phyloP scores from a whole-genome alignment of 2,329 filamentous ascomycete species.

The Fusarium sp. region DNA sequence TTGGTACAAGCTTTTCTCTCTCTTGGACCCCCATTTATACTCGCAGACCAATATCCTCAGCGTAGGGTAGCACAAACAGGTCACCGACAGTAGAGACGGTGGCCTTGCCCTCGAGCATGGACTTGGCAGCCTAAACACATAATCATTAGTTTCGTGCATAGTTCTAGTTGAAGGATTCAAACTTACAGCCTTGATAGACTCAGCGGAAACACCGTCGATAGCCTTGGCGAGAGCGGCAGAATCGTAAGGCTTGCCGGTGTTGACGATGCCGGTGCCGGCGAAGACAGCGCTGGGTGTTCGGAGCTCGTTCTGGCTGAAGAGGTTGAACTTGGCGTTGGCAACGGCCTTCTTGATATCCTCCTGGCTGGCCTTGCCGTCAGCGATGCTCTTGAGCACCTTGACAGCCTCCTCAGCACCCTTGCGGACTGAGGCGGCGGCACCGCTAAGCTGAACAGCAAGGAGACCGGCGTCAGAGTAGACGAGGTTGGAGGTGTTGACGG shows the following conservation, averaged over 20 bases:
- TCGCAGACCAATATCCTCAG: constrained; percentile 91
- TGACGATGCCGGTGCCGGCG: constrained; percentile 85
- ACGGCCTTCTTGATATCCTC: constrained; percentile 93
- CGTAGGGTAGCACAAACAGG: constrained; percentile 89
- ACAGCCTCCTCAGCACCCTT: constrained; percentile 80
- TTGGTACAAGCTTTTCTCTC: constrained; percentile 57
- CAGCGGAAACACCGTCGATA: constrained; percentile 82
- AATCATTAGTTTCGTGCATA: constrained; percentile 42
- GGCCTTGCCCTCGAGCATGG: constrained; percentile 87
- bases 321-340: constrained; percentile 92
- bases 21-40: constrained; percentile 72
- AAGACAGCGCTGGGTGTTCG: constrained; percentile 81
- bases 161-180: constrained; percentile 34
- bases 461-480: constrained; percentile 96
- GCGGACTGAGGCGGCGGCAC: constrained; percentile 77
- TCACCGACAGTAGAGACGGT: constrained; percentile 92
- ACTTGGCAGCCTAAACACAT: constrained; percentile 79
- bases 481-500: constrained; percentile 78
- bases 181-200: constrained; percentile 87
- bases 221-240: constrained; percentile 81
- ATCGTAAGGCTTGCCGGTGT: constrained; percentile 84
- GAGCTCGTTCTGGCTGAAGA: constrained; percentile 83
- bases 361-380: constrained; percentile 77
- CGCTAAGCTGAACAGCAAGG: constrained; percentile 82
- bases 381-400: constrained; percentile 83